Evolutionary conservation across 352 stramenopile genomes (phyloP), one percentile per base, ranked within the genome.

Genomic region (Phytophthora pisi): DNA sequence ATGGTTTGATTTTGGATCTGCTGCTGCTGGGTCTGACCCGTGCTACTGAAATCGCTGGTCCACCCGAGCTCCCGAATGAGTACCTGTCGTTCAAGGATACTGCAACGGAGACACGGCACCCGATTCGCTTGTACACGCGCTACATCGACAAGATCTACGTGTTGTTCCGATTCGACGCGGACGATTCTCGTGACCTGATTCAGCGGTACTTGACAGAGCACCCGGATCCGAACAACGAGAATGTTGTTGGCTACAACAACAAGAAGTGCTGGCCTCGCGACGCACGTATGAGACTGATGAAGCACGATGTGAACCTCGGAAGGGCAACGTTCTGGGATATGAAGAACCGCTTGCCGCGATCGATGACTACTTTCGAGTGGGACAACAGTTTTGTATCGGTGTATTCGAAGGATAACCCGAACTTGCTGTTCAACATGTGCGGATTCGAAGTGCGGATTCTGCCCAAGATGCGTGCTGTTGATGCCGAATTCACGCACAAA

Each of bases 101-200:
- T 34, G 91, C 97, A 31, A 98, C 96, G 2, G 98, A 99, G 81
- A 95, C 93, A 16, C 89, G 91, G 5, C 98, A 99, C 64, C 98
- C 98, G n/a, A 99, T 99, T 74, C 97, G 98, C 34, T 74, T 99
- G 56, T 99, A 99, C 84, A 99, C 97, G 34, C 86, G 98, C 11
- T 99, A 99, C 75, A 97, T 99, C 62, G 98, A 99, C 81, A 98
- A 98, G 74, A 95, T 99, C 23, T 99, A 99, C 80, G 98, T 99
- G 59, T 66, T 99, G 13, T 99, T 99, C 83, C 97, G 97, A 31
- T 99, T 99, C 67, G 97, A 99, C 66, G 85, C 95, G 0, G 97
- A 99, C 49, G 97, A 99, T 69, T 96, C 95, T 26, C 98, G 98
- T 45, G 98, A 99, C 69, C 83, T 99, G 43, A 99, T 99, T 63